A percentile compares a stretch with the other conserved stretches of the same genome.
These are phyloP conservation scores for Hypholoma fasciculare DNA, from an alignment of 768 basidiomycete genomes.

Conservation along the genomic window DNA sequence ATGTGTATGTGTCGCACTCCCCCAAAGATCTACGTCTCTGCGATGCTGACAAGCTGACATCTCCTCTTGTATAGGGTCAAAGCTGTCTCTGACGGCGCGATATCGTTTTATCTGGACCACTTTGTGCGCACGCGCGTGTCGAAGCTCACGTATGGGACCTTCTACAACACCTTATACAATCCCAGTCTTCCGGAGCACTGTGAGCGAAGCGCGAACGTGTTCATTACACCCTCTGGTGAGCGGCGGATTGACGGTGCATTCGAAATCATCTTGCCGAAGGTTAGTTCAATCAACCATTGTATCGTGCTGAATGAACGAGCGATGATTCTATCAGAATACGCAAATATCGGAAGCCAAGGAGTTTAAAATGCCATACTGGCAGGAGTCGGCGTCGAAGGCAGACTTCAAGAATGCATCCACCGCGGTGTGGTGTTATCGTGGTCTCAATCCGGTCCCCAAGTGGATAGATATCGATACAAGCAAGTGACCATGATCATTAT, in stretches of 20 bases:
- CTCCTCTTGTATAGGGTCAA: constrained; percentile 9
- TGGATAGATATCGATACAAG: constrained; percentile 23
- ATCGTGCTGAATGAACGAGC: background rate
- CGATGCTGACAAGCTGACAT: background rate
- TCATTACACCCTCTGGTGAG: constrained; percentile 36
- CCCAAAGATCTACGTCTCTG: too few species aligned
- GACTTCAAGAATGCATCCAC: constrained; percentile 8
- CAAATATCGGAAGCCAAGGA: constrained; percentile 43
- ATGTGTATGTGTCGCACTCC: constrained; percentile 39
- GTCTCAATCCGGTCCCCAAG: constrained; percentile 17
- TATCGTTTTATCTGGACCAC: constrained; percentile 45
- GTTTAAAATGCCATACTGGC: constrained; percentile 33
- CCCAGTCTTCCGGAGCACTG: constrained; percentile 37
- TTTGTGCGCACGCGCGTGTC: constrained; percentile 49
- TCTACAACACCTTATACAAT: constrained; percentile 36
- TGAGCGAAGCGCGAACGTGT: constrained; percentile 28
- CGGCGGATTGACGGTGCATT: constrained; percentile 39
- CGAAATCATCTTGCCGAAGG: constrained; percentile 43
- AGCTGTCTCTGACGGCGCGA: constrained; percentile 54
- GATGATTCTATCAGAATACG: constrained; percentile 31
- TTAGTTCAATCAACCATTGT: constrained; percentile 10
- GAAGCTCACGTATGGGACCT: constrained; percentile 47
- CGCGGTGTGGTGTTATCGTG: constrained; percentile 22
- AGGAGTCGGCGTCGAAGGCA: constrained; percentile 10
- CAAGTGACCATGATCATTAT: constrained; percentile 11